phyloP scores from a whole-genome alignment of 2,329 filamentous ascomycete species.

The Claviceps citrina region DNA sequence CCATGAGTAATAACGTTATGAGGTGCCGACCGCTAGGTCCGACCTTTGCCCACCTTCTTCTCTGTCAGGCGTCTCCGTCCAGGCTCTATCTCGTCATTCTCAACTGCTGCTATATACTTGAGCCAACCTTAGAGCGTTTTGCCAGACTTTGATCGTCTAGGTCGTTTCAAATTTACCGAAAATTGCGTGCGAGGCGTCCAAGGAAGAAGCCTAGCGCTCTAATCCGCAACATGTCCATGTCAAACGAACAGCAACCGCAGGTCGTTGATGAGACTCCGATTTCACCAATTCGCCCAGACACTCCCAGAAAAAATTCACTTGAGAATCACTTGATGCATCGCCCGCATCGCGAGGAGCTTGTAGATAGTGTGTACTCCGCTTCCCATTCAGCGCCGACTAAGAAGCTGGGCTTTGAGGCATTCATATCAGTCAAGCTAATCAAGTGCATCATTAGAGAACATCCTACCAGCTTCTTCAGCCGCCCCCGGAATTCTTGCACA shows the following conservation, averaged over 20 bases:
- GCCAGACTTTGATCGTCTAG: background rate
- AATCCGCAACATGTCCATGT: constrained; percentile 15
- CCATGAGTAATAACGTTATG: no score
- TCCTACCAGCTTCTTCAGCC: constrained; percentile 63
- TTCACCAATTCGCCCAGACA: constrained; percentile 36
- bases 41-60: background rate
- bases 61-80: no score
- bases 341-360: constrained; percentile 58
- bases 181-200: background rate
- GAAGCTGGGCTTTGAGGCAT: background rate
- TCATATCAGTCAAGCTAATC: constrained; percentile 8
- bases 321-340: constrained; percentile 59
- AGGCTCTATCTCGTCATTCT: background rate
- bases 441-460: constrained; percentile 51
- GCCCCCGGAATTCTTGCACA: constrained; percentile 67
- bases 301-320: constrained; percentile 49
- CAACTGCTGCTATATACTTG: background rate
- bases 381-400: background rate
- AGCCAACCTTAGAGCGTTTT: background rate
- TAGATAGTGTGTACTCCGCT: constrained; percentile 52
- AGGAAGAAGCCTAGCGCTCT: no score
- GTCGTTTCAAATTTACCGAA: background rate
- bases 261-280: constrained; percentile 37
- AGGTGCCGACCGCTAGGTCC: no score
- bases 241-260: constrained; percentile 9